Base-by-base conservation (phyloP, 2,329 filamentous ascomycete species). In the Parascedosporium putredinis region DNA sequence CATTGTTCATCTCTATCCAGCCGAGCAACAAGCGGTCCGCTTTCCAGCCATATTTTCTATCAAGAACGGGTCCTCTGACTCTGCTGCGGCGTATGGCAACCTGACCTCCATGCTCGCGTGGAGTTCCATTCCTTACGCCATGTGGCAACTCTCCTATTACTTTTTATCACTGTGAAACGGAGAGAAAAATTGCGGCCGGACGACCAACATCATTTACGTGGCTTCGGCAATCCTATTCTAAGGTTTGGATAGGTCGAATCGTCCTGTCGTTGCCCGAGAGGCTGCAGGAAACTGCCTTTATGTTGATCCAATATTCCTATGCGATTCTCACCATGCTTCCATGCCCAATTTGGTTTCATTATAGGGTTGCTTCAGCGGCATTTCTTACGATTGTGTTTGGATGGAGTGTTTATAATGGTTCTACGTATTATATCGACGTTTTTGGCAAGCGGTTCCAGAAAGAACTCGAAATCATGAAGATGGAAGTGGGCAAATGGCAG, bases 371-470 rank as follows among this genome's bases (percentile, higher is more conserved):
- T 0, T 93, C 86, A 36, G 81, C 83, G 2, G 56, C 64, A 0
- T 98, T 96, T 67, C 73, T 98, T 43, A 73, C 84, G 50, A 69
- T 79, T 2, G 82, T 98, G n/a, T 97, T 98, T 61, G 75, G 81
- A 40, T 96, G 90, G 89, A 94, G 88, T 58, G 85, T 96, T 50
- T 94, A 96, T 71, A 98, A 98, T 58, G 93, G 93, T 27, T 88
- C 93, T 16, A 97, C 90, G 1, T 98, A 86, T 66, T 98, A 98
- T 67, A 97, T 98, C 60, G 93, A 98, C 59, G 88, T 97, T 2
- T 98, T 97, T 63, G 93, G 94, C 49, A 95, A 87, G 59, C 81
- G 90, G 2, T 97, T 98, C 73, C 88, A 98, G 71, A 95, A 91
- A 62, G 93, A 98, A 65, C 74, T 98, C 10, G 90, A 98, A 63